Evolutionary conservation across 2,329 filamentous ascomycete genomes (phyloP).

Genomic region (Hymenoscyphus scutula): DNA sequence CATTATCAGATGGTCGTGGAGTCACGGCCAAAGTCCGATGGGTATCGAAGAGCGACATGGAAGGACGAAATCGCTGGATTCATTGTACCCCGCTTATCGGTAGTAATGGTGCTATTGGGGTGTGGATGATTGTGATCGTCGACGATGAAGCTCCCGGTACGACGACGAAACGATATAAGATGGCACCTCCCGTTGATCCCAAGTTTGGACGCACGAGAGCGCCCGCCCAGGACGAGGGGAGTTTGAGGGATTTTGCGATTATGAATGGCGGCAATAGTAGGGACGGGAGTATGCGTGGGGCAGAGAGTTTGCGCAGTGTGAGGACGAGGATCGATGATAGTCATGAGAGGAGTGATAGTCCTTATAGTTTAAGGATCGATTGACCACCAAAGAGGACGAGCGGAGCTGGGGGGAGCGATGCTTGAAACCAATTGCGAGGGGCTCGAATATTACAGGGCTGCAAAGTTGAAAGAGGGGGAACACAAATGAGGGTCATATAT

Average conservation of each 20-base stretch:
- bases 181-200: conserved; percentile 35
- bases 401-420: background rate
- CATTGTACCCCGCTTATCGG: conserved; percentile 73
- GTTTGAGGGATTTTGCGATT: conserved; percentile 30
- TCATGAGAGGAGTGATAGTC: conserved; percentile 22
- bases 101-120: conserved; percentile 64
- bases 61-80: conserved; percentile 68
- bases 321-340: conserved; percentile 8
- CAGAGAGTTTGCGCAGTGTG: conserved; percentile 19
- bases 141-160: conserved; percentile 53
- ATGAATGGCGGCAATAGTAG: conserved; percentile 18
- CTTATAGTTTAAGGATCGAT: conserved; percentile 29
- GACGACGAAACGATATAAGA: conserved; percentile 22
- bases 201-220: conserved; percentile 26
- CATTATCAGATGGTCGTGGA: conserved; percentile 65
- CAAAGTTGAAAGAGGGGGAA: too few species aligned
- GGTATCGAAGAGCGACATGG: conserved; percentile 50
- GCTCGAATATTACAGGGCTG: too few species aligned
- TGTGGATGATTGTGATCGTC: conserved; percentile 76
- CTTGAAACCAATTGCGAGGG: too few species aligned
- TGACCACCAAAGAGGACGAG: conserved; percentile 8
- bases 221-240: conserved; percentile 20
- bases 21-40: conserved; percentile 75
- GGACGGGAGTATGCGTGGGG: conserved; percentile 16
- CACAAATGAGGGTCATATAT: too few species aligned